Percentiles rank a stretch among this genome's conserved stretches.
phyloP scores from a whole-genome alignment of 2,329 filamentous ascomycete species.

The Alternaria angustiovoidea region DNA sequence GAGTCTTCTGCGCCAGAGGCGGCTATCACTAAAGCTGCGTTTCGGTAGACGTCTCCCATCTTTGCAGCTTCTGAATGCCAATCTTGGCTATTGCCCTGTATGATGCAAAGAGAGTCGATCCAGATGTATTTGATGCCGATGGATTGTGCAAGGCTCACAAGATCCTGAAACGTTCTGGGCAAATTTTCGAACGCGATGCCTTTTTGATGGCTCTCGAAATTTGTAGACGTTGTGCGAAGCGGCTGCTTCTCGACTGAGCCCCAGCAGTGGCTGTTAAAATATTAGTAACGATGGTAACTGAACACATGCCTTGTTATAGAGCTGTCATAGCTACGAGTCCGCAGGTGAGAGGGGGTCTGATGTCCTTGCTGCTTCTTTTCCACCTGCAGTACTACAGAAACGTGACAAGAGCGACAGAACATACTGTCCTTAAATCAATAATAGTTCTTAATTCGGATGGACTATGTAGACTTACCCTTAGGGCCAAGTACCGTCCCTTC shows the following conservation, averaged over 20 bases:
- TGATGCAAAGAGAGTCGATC: background rate
- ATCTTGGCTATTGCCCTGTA: background rate
- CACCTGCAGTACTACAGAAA: rapidly evolving
- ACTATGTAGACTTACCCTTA: background rate
- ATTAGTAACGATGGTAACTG: too few species aligned
- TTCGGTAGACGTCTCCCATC: background rate
- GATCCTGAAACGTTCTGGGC: background rate
- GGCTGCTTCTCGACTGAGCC: too few species aligned
- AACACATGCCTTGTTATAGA: rapidly evolving
- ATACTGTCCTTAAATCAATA: too few species aligned
- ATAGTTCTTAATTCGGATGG: too few species aligned
- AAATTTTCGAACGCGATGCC: background rate
- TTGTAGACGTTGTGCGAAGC: too few species aligned
- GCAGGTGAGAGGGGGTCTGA: rapidly evolving
- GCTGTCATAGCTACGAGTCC: too few species aligned
- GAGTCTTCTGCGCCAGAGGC: background rate
- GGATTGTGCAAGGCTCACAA: rapidly evolving
- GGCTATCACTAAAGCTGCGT: rapidly evolving
- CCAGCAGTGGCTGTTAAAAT: background rate
- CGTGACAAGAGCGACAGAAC: rapidly evolving
- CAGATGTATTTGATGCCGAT: rapidly evolving
- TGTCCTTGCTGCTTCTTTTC: too few species aligned
- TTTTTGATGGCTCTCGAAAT: rapidly evolving
- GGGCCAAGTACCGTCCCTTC: background rate
- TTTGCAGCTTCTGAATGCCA: rapidly evolving